Percentiles rank a stretch among this genome's conserved stretches.
Conservation (phyloP, 2,329 filamentous ascomycete genomes). For the Microsporum audouinii region DNA sequence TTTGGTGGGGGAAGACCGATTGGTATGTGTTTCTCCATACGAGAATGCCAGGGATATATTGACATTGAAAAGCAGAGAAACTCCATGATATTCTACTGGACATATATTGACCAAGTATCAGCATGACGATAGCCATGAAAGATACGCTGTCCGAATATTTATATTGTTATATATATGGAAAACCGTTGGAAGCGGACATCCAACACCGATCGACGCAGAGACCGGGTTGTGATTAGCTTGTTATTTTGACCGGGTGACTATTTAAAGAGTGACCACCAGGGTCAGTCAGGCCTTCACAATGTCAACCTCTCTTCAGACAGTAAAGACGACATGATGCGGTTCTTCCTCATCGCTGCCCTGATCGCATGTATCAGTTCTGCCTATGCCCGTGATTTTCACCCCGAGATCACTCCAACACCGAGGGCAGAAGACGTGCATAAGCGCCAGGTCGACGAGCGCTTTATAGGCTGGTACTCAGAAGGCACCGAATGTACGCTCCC, state of each 20-base stretch:
- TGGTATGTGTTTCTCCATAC: too few relatives aligned
- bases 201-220: not conserved
- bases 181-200: not conserved
- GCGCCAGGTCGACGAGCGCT: not conserved
- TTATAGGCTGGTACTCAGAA: not conserved
- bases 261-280: not conserved
- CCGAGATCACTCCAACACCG: not conserved
- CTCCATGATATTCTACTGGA: too few relatives aligned
- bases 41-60: too few relatives aligned
- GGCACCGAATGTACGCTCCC: not conserved
- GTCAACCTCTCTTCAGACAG: not conserved
- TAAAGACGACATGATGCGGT: not conserved
- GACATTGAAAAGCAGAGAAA: too few relatives aligned
- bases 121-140: too few relatives aligned
- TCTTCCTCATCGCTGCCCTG: not conserved
- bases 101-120: too few relatives aligned
- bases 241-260: not conserved
- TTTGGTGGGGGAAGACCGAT: too few relatives aligned
- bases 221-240: not conserved
- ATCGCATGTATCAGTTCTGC: not conserved
- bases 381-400: not conserved
- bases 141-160: too few relatives aligned
- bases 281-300: not conserved
- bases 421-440: not conserved
- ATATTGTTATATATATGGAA: too few relatives aligned